Evolutionary conservation across 2,329 filamentous ascomycete genomes (phyloP).

Genomic region (Trichoderma sp.): DNA sequence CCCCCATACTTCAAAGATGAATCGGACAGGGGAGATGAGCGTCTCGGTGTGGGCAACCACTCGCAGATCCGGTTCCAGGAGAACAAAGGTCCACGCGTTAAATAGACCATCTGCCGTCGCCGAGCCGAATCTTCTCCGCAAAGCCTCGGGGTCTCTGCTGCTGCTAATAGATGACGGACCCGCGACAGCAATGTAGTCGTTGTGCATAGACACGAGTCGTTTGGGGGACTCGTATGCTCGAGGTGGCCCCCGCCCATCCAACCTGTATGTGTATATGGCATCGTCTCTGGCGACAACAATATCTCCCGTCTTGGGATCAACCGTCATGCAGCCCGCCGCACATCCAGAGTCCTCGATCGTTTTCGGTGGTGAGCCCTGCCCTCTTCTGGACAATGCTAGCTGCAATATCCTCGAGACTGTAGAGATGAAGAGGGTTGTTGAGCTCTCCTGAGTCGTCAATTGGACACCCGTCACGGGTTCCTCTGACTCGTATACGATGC

Average conservation of each 20-base stretch:
- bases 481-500: slow-evolving; percentile 93
- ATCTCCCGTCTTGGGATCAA: slow-evolving; percentile 75
- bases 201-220: slow-evolving; percentile 73
- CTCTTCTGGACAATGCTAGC: slow-evolving; percentile 80
- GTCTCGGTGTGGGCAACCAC: slow-evolving; percentile 89
- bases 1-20: slow-evolving; percentile 83
- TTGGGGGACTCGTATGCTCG: slow-evolving; percentile 92
- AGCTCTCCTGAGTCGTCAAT: slow-evolving; percentile 58
- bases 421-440: slow-evolving; percentile 84
- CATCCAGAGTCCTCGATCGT: slow-evolving; percentile 88
- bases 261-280: slow-evolving; percentile 89
- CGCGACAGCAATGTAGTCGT: slow-evolving; percentile 83
- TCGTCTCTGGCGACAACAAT: slow-evolving; percentile 92
- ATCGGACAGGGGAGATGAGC: slow-evolving; percentile 74
- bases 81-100: slow-evolving; percentile 81
- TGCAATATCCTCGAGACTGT: slow-evolving; percentile 87
- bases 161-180: slow-evolving; percentile 66
- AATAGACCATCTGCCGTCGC: slow-evolving; percentile 71
- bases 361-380: slow-evolving; percentile 84
- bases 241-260: slow-evolving; percentile 80
- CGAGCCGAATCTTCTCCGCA: slow-evolving; percentile 71
- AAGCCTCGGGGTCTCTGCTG: slow-evolving; percentile 54
- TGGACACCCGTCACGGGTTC: slow-evolving; percentile 93
- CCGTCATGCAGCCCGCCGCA: slow-evolving; percentile 90
- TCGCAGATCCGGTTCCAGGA: slow-evolving; percentile 88